A percentile compares a stretch with the other conserved stretches of the same genome.
phyloP scores from a whole-genome alignment of 441 rosid species.

The Pelargonium fulgidum region DNA sequence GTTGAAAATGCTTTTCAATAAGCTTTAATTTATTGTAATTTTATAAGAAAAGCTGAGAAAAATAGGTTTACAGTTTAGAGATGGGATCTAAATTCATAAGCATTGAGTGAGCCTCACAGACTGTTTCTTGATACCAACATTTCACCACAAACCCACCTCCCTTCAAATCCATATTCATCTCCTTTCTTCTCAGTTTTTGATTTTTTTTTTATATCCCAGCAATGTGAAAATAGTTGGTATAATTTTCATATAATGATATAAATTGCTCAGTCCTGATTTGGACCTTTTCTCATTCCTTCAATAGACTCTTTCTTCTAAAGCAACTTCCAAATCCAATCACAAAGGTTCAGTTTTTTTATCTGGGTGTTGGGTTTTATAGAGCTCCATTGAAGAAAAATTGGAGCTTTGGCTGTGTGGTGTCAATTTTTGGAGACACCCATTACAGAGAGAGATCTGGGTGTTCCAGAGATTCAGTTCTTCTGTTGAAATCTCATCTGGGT shows the following conservation, averaged over 20 bases:
- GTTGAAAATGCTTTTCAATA: background rate
- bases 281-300: background rate
- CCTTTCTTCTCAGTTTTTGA: background rate
- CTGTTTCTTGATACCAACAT: background rate
- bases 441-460: slow-evolving; percentile 27
- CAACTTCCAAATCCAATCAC: background rate
- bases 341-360: background rate
- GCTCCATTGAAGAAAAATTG: slow-evolving; percentile 14
- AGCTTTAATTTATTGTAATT: too few relatives aligned
- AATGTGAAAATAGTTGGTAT: background rate
- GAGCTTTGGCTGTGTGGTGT: slow-evolving; percentile 2
- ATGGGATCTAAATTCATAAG: slow-evolving; percentile 1
- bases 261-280: slow-evolving; percentile 6
- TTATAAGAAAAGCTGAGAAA: background rate
- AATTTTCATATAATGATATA: background rate
- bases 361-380: slow-evolving; percentile 2
- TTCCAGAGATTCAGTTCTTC: slow-evolving; percentile 12
- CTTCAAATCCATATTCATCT: background rate
- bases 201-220: background rate
- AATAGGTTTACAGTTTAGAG: background rate
- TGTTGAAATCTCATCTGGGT: slow-evolving; percentile 16
- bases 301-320: background rate
- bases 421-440: slow-evolving; percentile 15
- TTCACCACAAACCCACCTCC: slow-evolving; percentile 3
- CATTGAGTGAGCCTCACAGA: background rate